Evolutionary conservation across 2,329 filamentous ascomycete species (phyloP), one percentile per base, ranked within the genome.

Genomic region (Drechslera avenae): DNA sequence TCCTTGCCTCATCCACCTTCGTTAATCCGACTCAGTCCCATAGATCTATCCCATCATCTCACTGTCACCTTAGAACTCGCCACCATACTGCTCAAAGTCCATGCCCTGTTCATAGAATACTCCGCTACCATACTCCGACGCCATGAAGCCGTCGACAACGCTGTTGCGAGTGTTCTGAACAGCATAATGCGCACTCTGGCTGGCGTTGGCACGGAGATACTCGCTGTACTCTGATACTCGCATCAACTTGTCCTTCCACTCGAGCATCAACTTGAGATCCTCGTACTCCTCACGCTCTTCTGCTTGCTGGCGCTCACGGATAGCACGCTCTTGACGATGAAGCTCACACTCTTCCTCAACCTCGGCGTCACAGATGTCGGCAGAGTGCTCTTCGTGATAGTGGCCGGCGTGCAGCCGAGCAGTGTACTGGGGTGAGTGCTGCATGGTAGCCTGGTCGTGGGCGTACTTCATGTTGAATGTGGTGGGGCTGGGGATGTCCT

Each of bases 161-260:
- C 14, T 42, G 19, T 28, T 43, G 19, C 21, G 23, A 3, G 30
- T 36, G n/a, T 41, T 39, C 9, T 49, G 33, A 10, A 62, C 48
- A 8, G 51, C 28, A 18, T 52, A 37, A 18, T 35, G 50, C 3
- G 54, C 52, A 12, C 39, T 42, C 13, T 39, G 36, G 28, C 62
- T 63, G 2, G 62, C 62, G 18, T 49, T 50, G 30, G 45, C 42
- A 8, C 62, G 56, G 6, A 65, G 56, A 17, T 64, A 64, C 17
- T 37, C 46, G 28, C 47, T 58, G 40, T 65, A 65, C 32, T 63
- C 56, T 7, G 49, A 54, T 5, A 65, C 62, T 6, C 62, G 62
- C 42, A 56, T 56, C 6, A 48, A 41, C 39, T 57, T 62, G 4
- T 55, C 46, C 39, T 63, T 57, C 61, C 61, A 64, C 34, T 61